These are phyloP conservation scores for Aspergillus caelatus DNA, from an alignment of 2,329 filamentous ascomycete species.

Conservation along the genomic window DNA sequence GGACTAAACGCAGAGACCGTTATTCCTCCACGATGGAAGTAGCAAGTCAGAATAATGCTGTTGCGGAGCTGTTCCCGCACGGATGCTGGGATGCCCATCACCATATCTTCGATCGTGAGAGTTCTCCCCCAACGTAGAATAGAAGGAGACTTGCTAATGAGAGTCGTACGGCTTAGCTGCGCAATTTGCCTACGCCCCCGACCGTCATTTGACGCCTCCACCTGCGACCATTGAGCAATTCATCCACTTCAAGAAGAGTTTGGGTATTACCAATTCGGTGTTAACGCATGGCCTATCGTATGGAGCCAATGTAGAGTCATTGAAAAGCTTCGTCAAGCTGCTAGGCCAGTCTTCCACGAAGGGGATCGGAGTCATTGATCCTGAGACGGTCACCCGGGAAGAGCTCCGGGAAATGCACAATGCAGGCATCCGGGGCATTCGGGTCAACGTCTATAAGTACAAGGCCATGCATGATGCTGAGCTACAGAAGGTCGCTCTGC, in stretches of 20 bases:
- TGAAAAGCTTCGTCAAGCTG: constrained; percentile 34
- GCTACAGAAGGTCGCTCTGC: constrained; percentile 35
- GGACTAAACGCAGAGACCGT: too few species aligned
- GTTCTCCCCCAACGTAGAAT: accelerated
- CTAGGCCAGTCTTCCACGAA: constrained; percentile 29
- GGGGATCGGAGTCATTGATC: constrained; percentile 36
- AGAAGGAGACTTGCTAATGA: not conserved
- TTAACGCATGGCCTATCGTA: constrained; percentile 43
- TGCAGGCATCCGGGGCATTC: constrained; percentile 36
- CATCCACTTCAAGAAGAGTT: constrained; percentile 25
- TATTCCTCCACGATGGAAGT: too few species aligned
- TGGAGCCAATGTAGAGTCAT: constrained; percentile 38
- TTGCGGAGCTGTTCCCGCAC: constrained; percentile 27
- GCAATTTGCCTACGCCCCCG: constrained; percentile 26
- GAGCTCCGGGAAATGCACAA: constrained; percentile 29
- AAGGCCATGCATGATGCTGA: constrained; percentile 41
- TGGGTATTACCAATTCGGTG: constrained; percentile 39
- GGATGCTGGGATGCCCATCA: constrained; percentile 38
- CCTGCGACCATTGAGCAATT: constrained; percentile 30
- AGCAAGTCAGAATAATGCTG: constrained; percentile 10
- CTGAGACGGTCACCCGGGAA: constrained; percentile 22
- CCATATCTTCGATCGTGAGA: constrained; percentile 38
- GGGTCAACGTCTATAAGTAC: constrained; percentile 42
- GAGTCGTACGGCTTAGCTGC: constrained; percentile 10
- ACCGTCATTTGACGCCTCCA: constrained; percentile 33